Conservation (phyloP, 2,329 filamentous ascomycete genomes). For the Madurella mycetomatis region DNA sequence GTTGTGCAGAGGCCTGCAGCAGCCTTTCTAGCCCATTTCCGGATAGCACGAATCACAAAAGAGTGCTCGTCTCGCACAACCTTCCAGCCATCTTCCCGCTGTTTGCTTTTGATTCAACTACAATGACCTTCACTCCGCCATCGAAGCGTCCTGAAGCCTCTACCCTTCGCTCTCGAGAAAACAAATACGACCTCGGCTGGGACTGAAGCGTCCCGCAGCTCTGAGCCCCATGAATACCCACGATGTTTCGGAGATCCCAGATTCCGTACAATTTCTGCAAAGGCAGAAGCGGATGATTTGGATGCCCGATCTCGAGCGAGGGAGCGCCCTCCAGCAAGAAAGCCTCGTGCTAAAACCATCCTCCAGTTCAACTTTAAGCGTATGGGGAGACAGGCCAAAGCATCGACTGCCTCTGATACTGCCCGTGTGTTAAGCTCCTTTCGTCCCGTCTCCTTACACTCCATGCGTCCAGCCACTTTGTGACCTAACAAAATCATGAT, state of each 20-base stretch:
- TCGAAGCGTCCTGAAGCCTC: background rate
- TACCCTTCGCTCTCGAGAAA: background rate
- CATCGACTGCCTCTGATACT: background rate
- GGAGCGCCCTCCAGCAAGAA: background rate
- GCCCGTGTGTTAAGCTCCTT: background rate
- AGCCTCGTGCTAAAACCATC: background rate
- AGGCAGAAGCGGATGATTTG: background rate
- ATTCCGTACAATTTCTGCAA: background rate
- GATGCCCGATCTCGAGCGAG: background rate
- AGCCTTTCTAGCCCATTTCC: background rate
- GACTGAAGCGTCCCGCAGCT: background rate
- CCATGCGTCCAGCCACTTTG: constrained; percentile 8
- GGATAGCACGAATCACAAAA: background rate
- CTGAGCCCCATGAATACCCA: background rate
- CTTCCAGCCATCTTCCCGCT: background rate
- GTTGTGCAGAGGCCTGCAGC: background rate
- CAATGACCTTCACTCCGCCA: background rate
- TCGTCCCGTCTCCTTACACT: constrained; percentile 9
- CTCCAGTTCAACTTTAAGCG: background rate
- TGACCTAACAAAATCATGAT: constrained; percentile 10
- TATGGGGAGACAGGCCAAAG: background rate
- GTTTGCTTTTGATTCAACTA: background rate
- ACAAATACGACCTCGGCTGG: background rate
- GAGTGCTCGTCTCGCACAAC: background rate
- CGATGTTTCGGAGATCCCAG: background rate